Evolutionary conservation across 1,284 basidiomycete genomes (phyloP).

Genomic region (Ceratobasidium sp.): DNA sequence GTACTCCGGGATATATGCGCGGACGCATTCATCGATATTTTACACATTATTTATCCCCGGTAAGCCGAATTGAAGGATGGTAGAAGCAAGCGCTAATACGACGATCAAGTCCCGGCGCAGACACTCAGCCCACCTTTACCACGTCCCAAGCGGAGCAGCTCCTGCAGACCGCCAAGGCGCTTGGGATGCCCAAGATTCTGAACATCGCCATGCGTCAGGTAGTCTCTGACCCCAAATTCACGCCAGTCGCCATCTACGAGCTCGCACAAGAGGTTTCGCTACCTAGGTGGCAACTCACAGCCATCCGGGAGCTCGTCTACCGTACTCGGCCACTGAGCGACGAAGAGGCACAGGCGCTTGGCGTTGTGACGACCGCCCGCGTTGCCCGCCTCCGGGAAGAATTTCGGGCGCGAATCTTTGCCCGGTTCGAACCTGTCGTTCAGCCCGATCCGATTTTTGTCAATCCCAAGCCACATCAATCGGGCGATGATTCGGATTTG

Average conservation of each 20-base stretch:
- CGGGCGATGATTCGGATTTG: background rate
- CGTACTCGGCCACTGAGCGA: constrained; percentile 14
- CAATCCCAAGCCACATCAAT: background rate
- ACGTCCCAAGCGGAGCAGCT: background rate
- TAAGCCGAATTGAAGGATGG: constrained; percentile 2
- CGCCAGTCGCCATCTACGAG: background rate
- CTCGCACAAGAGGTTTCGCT: background rate
- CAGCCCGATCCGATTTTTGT: background rate
- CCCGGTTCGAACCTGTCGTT: constrained; percentile 8
- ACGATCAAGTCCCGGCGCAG: background rate
- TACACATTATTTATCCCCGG: background rate
- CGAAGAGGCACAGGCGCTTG: constrained; percentile 2
- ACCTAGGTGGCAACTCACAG: background rate
- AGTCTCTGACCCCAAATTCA: background rate
- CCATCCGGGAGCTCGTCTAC: constrained; percentile 8
- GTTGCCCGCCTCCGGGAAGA: constrained; percentile 14
- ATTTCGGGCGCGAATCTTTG: constrained; percentile 13
- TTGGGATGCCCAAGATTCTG: constrained; percentile 8
- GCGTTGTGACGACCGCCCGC: background rate
- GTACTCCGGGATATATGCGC: constrained; percentile 3
- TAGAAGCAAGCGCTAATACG: background rate
- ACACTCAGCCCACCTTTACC: background rate
- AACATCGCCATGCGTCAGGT: constrained; percentile 5
- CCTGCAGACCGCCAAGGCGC: background rate
- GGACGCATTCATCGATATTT: constrained; percentile 2